Percentiles rank a stretch among this genome's conserved stretches.
Evolutionary conservation across 352 stramenopile species (phyloP).

Genomic region (Globisporangium paroecandrum): DNA sequence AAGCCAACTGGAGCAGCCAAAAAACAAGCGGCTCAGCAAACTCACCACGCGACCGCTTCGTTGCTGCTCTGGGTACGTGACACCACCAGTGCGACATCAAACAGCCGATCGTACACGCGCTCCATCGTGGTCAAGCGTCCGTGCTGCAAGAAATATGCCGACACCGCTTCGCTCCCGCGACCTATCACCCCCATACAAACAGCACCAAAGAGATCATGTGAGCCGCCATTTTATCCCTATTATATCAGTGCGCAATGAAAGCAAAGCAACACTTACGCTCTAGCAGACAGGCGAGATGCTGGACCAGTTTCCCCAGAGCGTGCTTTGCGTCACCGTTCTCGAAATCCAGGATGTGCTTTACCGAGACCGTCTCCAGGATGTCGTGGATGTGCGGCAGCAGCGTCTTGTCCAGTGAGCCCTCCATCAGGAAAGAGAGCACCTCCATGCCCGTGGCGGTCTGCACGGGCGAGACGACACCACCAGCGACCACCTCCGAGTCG

Average conservation of each 20-base stretch:
- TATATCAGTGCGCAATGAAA: not conserved
- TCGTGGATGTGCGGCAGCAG: slow-evolving; percentile 58
- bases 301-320: slow-evolving; percentile 29
- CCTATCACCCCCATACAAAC: slow-evolving; percentile 18
- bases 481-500: slow-evolving; percentile 35
- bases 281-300: slow-evolving; percentile 36
- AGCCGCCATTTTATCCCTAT: not conserved
- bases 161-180: slow-evolving; percentile 42
- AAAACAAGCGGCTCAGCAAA: slow-evolving; percentile 21
- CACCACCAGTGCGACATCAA: slow-evolving; percentile 40
- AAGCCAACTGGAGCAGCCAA: slow-evolving; percentile 1
- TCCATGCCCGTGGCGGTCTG: slow-evolving; percentile 34
- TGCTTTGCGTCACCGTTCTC: slow-evolving; percentile 34
- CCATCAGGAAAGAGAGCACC: slow-evolving; percentile 46
- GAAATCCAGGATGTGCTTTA: slow-evolving; percentile 41
- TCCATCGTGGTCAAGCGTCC: slow-evolving; percentile 42
- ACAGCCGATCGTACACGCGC: slow-evolving; percentile 37
- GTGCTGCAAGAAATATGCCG: slow-evolving; percentile 48
- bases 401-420: slow-evolving; percentile 53
- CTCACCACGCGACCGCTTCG: slow-evolving; percentile 18
- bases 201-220: not conserved
- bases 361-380: slow-evolving; percentile 41
- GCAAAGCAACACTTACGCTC: slow-evolving; percentile 33
- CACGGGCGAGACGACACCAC: slow-evolving; percentile 21
- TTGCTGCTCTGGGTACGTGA: not conserved